Percentiles rank a stretch among this genome's conserved stretches.
phyloP scores from a whole-genome alignment of 371 early-diverging fungal species.

The Rhizopus stolonifer region DNA sequence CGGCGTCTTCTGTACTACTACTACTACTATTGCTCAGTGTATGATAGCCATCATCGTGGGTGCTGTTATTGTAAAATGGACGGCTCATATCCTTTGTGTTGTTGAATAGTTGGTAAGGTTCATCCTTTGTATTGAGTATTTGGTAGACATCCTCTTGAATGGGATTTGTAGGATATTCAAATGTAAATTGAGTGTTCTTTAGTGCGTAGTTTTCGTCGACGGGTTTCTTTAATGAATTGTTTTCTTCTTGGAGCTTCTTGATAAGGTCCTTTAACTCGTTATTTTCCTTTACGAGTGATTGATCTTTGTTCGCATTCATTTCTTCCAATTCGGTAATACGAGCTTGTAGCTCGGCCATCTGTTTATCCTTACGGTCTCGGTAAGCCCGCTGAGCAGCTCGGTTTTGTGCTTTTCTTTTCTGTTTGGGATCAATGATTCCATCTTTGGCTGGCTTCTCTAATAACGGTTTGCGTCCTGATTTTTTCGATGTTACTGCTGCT shows the following conservation, averaged over 20 bases:
- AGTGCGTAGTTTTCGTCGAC: slow-evolving; percentile 44
- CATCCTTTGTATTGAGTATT: too few species aligned
- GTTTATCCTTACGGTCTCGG: slow-evolving; percentile 71
- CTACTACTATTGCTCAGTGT: slow-evolving; percentile 18
- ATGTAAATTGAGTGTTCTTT: slow-evolving; percentile 41
- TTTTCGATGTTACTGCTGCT: too few species aligned
- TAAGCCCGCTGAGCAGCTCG: slow-evolving; percentile 78
- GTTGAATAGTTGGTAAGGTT: slow-evolving; percentile 19
- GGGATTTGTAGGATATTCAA: too few species aligned
- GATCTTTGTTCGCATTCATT: slow-evolving; percentile 21
- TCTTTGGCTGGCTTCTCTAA: too few species aligned
- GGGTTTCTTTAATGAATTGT: slow-evolving; percentile 30
- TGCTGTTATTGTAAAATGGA: too few species aligned
- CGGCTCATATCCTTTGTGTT: too few species aligned
- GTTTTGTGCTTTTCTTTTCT: slow-evolving; percentile 77
- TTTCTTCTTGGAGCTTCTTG: slow-evolving; percentile 36
- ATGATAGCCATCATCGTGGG: slow-evolving; percentile 11
- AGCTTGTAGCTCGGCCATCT: slow-evolving; percentile 62
- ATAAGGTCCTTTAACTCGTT: slow-evolving; percentile 28
- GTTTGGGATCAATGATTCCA: slow-evolving; percentile 32
- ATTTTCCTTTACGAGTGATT: slow-evolving; percentile 30
- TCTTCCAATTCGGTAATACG: slow-evolving; percentile 63
- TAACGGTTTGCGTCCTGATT: too few species aligned
- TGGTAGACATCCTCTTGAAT: too few species aligned
- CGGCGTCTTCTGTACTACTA: slow-evolving; percentile 16